Conservation (phyloP, 1,284 basidiomycete genomes). For the Xanthoconium separans region DNA sequence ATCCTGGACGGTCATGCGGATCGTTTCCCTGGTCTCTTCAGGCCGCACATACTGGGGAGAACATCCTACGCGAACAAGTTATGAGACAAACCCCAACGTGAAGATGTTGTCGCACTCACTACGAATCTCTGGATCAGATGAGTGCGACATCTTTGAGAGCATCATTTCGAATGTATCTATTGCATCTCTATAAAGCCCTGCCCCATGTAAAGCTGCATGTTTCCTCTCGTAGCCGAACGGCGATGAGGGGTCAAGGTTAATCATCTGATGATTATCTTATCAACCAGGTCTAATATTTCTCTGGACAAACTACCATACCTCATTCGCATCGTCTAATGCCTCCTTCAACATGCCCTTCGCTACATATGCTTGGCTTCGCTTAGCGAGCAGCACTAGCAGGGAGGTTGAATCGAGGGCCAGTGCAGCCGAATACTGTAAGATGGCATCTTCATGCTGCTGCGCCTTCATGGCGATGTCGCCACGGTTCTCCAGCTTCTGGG, state of each 20-base stretch:
- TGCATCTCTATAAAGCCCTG: not conserved
- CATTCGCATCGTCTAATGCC: not conserved
- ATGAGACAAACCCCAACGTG: not conserved
- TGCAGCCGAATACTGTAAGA: not conserved
- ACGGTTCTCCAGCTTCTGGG: not conserved
- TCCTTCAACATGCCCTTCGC: not conserved
- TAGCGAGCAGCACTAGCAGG: not conserved
- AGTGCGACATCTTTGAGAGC: not conserved
- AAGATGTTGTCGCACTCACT: not conserved
- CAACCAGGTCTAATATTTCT: not conserved
- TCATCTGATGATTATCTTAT: not conserved
- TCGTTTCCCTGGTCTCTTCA: not conserved
- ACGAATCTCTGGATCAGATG: not conserved
- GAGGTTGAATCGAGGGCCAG: not conserved
- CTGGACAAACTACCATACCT: not conserved
- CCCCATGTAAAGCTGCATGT: not conserved
- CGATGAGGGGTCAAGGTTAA: not conserved
- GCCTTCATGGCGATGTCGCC: not conserved
- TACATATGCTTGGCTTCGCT: not conserved
- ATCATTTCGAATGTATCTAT: not conserved
- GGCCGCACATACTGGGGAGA: not conserved
- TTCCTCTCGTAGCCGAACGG: not conserved
- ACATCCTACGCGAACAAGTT: not conserved
- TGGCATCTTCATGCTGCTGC: not conserved
- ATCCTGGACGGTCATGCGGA: not conserved